phyloP scores from a whole-genome alignment of 2,329 filamentous ascomycete species.

The Pestalotiopsis sp. region DNA sequence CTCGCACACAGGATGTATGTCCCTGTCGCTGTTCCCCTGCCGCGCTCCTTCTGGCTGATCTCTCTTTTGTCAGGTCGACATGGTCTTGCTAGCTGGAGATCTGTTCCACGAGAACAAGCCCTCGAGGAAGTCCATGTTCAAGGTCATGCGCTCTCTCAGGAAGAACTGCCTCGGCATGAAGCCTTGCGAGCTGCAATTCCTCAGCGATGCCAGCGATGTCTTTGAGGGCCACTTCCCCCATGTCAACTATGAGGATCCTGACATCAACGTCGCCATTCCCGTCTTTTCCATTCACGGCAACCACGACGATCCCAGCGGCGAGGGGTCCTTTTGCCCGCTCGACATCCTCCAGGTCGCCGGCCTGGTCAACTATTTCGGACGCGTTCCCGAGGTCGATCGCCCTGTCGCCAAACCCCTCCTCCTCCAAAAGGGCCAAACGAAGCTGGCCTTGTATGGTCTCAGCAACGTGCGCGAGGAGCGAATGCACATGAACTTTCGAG shows the following conservation, averaged over 20 bases:
- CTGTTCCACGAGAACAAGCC: constrained; percentile 99
- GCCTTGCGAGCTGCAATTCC: constrained; percentile 90
- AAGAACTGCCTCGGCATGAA: constrained; percentile 95
- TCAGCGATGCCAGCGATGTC: constrained; percentile 89
- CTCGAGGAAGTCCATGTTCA: constrained; percentile 91
- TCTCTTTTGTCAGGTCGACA: constrained; percentile 71
- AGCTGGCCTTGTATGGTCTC: constrained; percentile 89
- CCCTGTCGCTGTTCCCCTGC: background rate
- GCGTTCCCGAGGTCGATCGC: constrained; percentile 89
- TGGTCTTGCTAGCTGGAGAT: constrained; percentile 93
- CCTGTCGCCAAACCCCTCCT: constrained; percentile 90
- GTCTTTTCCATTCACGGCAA: constrained; percentile 99
- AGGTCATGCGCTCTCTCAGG: constrained; percentile 92
- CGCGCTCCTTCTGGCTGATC: constrained; percentile 11
- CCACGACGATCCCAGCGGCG: constrained; percentile 96
- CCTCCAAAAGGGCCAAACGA: constrained; percentile 90
- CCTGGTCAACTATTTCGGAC: constrained; percentile 93
- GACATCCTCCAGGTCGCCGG: constrained; percentile 91
- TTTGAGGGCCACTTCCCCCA: constrained; percentile 90
- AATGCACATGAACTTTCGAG: constrained; percentile 89
- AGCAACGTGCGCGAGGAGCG: constrained; percentile 97
- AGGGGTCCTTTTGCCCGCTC: constrained; percentile 87
- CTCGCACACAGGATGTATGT: constrained; percentile 75
- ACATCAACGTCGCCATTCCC: constrained; percentile 96
- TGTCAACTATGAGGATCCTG: constrained; percentile 96